phyloP scores from a whole-genome alignment of 768 basidiomycete genomes.

The Mycena vulgaris region DNA sequence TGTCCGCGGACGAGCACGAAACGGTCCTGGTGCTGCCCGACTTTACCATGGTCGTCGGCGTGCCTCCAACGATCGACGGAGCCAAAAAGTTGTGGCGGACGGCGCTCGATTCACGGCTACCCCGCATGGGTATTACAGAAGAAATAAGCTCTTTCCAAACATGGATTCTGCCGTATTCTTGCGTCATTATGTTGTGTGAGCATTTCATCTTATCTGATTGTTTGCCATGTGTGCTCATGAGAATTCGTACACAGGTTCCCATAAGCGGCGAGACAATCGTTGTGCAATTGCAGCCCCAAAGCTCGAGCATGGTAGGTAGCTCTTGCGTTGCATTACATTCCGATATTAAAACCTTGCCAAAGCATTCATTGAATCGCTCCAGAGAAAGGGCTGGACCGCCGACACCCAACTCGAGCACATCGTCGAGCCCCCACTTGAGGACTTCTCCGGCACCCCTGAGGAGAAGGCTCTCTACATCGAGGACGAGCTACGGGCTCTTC shows the following conservation, averaged over 20 bases:
- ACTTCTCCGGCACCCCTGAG: conserved; percentile 63
- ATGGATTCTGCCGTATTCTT: conserved; percentile 91
- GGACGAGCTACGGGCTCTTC: conserved; percentile 67
- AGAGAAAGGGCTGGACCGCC: conserved; percentile 80
- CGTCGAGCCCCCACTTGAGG: conserved; percentile 73
- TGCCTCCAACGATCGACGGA: conserved; percentile 73
- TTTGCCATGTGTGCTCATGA: conserved; percentile 27
- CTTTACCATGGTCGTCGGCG: conserved; percentile 85
- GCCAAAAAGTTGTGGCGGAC: conserved; percentile 80
- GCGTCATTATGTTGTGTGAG: conserved; percentile 91
- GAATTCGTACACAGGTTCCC: conserved; percentile 75
- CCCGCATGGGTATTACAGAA: conserved; percentile 60
- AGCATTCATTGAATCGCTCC: conserved; percentile 78
- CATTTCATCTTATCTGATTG: conserved; percentile 37
- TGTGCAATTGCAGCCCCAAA: conserved; percentile 91
- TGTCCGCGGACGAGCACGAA: conserved; percentile 78
- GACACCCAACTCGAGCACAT: conserved; percentile 79
- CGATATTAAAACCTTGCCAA: conserved; percentile 15
- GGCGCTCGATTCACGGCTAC: conserved; percentile 72
- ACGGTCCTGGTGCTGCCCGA: conserved; percentile 94
- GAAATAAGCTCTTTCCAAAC: conserved; percentile 69
- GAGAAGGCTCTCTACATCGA: conserved; percentile 71
- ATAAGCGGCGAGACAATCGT: conserved; percentile 93
- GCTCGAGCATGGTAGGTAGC: conserved; percentile 74
- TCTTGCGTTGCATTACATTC: conserved; percentile 32